Evolutionary conservation across 116 monocot species (phyloP), one percentile per base, ranked within the genome.

Genomic region (Phalaenopsis hybrid): DNA sequence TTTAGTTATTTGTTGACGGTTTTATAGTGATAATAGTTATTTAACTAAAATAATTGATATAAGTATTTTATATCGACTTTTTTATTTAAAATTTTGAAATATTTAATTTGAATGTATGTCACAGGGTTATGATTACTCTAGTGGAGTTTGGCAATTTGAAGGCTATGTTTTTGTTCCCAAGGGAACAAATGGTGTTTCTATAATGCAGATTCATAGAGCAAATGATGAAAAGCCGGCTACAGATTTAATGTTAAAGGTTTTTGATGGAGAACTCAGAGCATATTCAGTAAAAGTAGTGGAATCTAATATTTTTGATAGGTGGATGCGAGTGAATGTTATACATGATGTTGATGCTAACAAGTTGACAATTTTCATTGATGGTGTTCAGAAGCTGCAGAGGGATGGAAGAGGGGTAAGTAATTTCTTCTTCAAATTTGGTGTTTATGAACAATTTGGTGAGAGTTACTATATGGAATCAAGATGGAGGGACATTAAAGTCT

Each of bases 61-160:
- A 28, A 28, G 28, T 28, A 28, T 28, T 28, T 28, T 28, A 28
- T 28, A 28, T 28, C 28, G 28, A 28, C 28, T 28, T 28, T 28
- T 28, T 37, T 9, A 48, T 48, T 7, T 9, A 7, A 9, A 6
- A 48, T 48, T 48, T 48, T 48, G 0, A 7, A 48, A 48, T 48
- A 48, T 48, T 48, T 48, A 48, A 48, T 48, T 48, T 48, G 48
- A 9, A 48, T 7, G 0, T 4, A 7, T 48, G 9, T 48, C 0
- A 37, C 37, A 86, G 86, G 82, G 80, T 23, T 82, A 86, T 45
- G 86, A 86, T 25, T 86, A 82, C 23, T 79, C 79, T 17, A 79
- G 61, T 8, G 82, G 85, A 43, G 58, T 79, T 15, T 85, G 85
- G 81, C 85, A 85, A 57, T 85, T 85, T 79, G 79, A 86, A 78